These are phyloP conservation scores for Kodamaea fungicola DNA, from an alignment of 1,139 yeast genomes.

Conservation along the genomic window DNA sequence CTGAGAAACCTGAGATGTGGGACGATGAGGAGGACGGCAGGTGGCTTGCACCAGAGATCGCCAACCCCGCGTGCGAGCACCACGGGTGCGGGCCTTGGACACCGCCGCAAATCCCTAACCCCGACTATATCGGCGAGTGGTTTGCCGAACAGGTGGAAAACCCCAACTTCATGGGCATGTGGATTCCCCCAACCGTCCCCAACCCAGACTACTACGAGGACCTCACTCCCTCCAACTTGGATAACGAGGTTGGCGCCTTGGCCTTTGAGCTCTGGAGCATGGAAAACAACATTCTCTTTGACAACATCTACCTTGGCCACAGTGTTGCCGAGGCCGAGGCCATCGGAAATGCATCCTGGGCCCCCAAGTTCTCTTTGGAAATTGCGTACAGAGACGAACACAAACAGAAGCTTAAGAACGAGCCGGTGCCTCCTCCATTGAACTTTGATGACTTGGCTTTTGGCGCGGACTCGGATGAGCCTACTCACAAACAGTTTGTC, in stretches of 20 bases:
- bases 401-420: constrained; percentile 36
- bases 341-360: constrained; percentile 74
- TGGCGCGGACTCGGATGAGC: constrained; percentile 19
- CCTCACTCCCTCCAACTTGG: constrained; percentile 51
- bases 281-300: constrained; percentile 70
- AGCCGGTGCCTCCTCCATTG: constrained; percentile 40
- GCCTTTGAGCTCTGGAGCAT: constrained; percentile 93
- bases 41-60: constrained; percentile 68
- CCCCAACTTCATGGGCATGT: constrained; percentile 75
- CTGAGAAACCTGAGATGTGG: constrained; percentile 71
- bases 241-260: constrained; percentile 67
- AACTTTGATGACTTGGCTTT: constrained; percentile 36
- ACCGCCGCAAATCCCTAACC: constrained; percentile 64
- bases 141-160: constrained; percentile 60
- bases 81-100: constrained; percentile 69
- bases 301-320: constrained; percentile 83
- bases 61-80: constrained; percentile 66
- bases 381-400: constrained; percentile 29
- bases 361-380: constrained; percentile 61
- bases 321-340: constrained; percentile 76
- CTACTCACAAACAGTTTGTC: constrained; percentile 16
- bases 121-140: constrained; percentile 78
- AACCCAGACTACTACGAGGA: constrained; percentile 73
- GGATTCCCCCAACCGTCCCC: constrained; percentile 65
- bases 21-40: constrained; percentile 85